phyloP scores from a whole-genome alignment of 164 flowering plant genomes.

The Chloranthus sessilifolius region DNA sequence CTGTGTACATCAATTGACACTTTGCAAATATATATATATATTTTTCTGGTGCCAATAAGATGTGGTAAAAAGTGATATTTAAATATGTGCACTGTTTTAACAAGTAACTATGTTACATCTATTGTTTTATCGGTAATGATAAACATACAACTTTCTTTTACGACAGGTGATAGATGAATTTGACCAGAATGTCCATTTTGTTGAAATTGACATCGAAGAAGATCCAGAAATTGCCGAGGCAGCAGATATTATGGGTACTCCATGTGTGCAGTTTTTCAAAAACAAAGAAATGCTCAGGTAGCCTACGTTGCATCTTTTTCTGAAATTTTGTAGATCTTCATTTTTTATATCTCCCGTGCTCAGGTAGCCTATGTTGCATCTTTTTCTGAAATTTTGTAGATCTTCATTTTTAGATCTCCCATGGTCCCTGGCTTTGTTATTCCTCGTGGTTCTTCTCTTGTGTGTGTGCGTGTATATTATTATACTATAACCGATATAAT shows the following conservation, averaged over 20 bases:
- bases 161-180: constrained; percentile 88
- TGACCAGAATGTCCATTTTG: constrained; percentile 87
- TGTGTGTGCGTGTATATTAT: no score
- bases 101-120: no score
- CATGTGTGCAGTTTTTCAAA: constrained; percentile 97
- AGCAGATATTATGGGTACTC: constrained; percentile 98
- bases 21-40: no score
- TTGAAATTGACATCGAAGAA: constrained; percentile 96
- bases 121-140: not conserved
- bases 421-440: no score
- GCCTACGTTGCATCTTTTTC: not conserved
- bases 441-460: no score
- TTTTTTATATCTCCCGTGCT: no score
- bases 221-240: constrained; percentile 98
- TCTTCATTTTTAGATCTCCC: no score
- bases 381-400: not conserved
- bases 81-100: no score
- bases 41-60: no score
- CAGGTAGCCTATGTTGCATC: not conserved
- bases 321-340: not conserved
- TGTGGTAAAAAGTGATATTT: no score
- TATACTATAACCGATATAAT: no score
- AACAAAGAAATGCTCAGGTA: constrained; percentile 57
- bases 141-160: not conserved
- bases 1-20: no score